Base-by-base conservation (phyloP, 495 filamentous ascomycete species). In the Delitschia confertaspora region DNA sequence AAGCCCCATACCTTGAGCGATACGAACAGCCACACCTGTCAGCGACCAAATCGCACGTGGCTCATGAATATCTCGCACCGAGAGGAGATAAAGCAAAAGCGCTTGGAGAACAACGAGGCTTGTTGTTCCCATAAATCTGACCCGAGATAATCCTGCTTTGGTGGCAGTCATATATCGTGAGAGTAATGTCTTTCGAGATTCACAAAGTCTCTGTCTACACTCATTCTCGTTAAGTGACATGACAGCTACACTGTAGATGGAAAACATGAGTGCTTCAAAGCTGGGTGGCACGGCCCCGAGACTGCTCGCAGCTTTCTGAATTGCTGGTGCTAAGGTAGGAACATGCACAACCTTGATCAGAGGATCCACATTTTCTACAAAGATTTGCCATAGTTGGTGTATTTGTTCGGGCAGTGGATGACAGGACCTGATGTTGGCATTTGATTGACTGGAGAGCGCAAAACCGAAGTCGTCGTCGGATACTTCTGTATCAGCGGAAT, bases 1-100 rank as follows among this genome's bases (percentile, higher is more conserved):
- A 7, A 77, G 52, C 0, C 70, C 71, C 9, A 76, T 61, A 7
- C 65, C 58, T 33, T 74, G 65, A 4, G 58, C 70, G 54, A 74
- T 65, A 13, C 70, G 62, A 25, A 71, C 58, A 3, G 64, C 62
- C 9, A 75, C 53, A 0, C 71, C 70, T 0, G 61, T 65, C 38
- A 65, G 37, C n/a, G 58, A 59, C 63, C 63, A 67, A 22, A 60
- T 52, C 13, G 63, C 58, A 33, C 61, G 51, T 13, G 60, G 44
- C 33, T 71, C 66, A 27, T 61, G 47, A 6, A 48, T 25, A 30
- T 60, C 46, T 42, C 61, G 65, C 10, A 63, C 32, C 5, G 61
- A 48, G n/a, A 63, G 37, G 19, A 65, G 34, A 34, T 59, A 58
- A 4, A 65, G 48, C 3, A 45, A 38, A n/a, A 62, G 51, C 3